Percentiles rank a stretch among this genome's conserved stretches.
phyloP scores from a whole-genome alignment of 164 flowering plant genomes.

The Houttuynia cordata region DNA sequence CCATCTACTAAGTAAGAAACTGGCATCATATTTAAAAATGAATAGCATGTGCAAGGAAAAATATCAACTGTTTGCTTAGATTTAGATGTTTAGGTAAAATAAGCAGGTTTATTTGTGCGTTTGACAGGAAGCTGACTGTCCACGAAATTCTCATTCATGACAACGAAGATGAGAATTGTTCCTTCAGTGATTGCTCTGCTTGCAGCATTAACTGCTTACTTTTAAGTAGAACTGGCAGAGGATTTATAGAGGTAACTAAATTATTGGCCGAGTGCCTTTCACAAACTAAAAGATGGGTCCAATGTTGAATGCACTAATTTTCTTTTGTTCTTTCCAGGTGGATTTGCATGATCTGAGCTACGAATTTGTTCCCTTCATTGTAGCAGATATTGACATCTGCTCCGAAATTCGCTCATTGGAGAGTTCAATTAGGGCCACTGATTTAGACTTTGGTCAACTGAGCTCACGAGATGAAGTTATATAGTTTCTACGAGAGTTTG shows the following conservation, averaged over 20 bases:
- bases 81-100: not conserved
- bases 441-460: conserved; percentile 11
- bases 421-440: conserved; percentile 26
- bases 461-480: conserved; percentile 31
- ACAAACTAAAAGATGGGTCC: too few species aligned
- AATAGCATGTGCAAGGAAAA: too few species aligned
- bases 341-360: conserved; percentile 57
- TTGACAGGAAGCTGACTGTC: conserved; percentile 50
- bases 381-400: conserved; percentile 61
- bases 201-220: conserved; percentile 36
- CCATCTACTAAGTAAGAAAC: not conserved
- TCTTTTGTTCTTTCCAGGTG: conserved; percentile 26
- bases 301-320: not conserved
- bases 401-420: conserved; percentile 60
- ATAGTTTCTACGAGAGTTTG: conserved; percentile 65
- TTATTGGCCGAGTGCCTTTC: not conserved
- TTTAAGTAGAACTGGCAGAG: conserved; percentile 51
- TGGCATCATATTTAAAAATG: not conserved
- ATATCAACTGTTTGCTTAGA: not conserved
- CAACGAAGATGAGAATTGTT: not conserved
- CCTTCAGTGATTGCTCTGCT: conserved; percentile 16
- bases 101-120: conserved; percentile 54
- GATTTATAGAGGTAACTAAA: conserved; percentile 60
- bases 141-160: conserved; percentile 27
- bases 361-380: conserved; percentile 69